These are phyloP conservation scores for Tausonia pullulans DNA, from an alignment of 1,284 basidiomycete genomes.

Conservation along the genomic window DNA sequence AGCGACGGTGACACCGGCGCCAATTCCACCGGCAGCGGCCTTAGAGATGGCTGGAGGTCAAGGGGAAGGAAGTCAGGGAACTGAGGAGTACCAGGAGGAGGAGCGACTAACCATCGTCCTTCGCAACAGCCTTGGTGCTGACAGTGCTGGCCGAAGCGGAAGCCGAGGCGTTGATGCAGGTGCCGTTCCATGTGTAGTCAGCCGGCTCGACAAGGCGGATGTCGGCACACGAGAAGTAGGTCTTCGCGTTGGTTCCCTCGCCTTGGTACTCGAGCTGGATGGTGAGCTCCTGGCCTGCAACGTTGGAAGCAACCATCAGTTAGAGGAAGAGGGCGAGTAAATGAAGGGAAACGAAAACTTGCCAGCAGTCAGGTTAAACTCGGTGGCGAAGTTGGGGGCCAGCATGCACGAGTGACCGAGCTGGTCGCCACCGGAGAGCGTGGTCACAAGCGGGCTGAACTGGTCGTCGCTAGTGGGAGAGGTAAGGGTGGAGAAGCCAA, in stretches of 20 bases:
- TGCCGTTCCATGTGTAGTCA: neutral
- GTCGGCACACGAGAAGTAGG: neutral
- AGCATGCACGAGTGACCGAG: neutral
- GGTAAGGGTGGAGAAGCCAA: neutral
- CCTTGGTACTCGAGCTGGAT: neutral
- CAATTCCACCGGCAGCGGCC: slow-evolving; percentile 11
- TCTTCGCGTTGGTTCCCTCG: neutral
- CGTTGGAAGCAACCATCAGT: no score
- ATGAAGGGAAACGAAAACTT: no score
- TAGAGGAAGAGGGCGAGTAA: no score
- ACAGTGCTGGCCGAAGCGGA: neutral
- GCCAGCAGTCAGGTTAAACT: no score
- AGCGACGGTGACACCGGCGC: slow-evolving; percentile 12
- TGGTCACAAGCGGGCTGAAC: neutral
- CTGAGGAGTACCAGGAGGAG: no score
- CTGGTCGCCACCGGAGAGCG: neutral
- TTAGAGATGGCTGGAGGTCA: neutral
- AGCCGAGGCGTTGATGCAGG: neutral
- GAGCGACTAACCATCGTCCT: no score
- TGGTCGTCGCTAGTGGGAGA: neutral
- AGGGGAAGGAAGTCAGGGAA: no score
- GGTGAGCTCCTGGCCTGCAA: neutral
- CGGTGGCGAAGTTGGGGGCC: no score
- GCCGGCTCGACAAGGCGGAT: neutral
- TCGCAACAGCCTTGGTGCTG: no score